Percentiles rank a stretch among this genome's conserved stretches.
Evolutionary conservation across 2,329 filamentous ascomycete species (phyloP).

Genomic region (Chalara sp.): DNA sequence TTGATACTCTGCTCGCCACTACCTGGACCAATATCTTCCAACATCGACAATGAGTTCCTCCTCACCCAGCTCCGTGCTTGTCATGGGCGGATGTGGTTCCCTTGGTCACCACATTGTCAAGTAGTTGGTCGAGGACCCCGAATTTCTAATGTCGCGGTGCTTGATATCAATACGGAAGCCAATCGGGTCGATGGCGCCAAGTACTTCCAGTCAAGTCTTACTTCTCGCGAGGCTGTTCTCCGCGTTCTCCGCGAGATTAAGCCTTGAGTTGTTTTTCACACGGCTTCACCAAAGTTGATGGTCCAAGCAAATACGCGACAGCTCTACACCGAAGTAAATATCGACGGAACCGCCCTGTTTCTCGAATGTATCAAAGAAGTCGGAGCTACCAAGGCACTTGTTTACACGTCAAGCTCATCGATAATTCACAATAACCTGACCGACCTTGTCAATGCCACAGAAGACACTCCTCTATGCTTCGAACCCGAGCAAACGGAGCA

Average conservation of each 20-base stretch:
- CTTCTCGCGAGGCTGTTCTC: conserved; percentile 35
- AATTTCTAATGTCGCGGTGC: conserved; percentile 49
- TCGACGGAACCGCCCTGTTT: conserved; percentile 41
- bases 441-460: conserved; percentile 41
- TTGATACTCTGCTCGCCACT: too few relatives aligned
- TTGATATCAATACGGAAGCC: conserved; percentile 63
- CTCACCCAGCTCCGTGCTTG: too few relatives aligned
- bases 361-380: conserved; percentile 35
- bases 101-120: conserved; percentile 76
- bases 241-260: conserved; percentile 33
- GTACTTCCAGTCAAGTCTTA: conserved; percentile 42
- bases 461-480: conserved; percentile 15
- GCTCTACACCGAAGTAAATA: conserved; percentile 40
- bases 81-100: conserved; percentile 77
- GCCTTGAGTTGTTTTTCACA: conserved; percentile 41
- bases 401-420: conserved; percentile 44
- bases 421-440: conserved; percentile 37
- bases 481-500: conserved; percentile 9
- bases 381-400: conserved; percentile 41
- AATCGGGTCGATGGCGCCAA: conserved; percentile 50
- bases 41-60: too few relatives aligned
- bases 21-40: too few relatives aligned
- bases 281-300: conserved; percentile 38
- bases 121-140: conserved; percentile 48
- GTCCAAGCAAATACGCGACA: conserved; percentile 28